Evolutionary conservation across 1,284 basidiomycete genomes (phyloP).

Genomic region (Phylloboletellus chloephorus): DNA sequence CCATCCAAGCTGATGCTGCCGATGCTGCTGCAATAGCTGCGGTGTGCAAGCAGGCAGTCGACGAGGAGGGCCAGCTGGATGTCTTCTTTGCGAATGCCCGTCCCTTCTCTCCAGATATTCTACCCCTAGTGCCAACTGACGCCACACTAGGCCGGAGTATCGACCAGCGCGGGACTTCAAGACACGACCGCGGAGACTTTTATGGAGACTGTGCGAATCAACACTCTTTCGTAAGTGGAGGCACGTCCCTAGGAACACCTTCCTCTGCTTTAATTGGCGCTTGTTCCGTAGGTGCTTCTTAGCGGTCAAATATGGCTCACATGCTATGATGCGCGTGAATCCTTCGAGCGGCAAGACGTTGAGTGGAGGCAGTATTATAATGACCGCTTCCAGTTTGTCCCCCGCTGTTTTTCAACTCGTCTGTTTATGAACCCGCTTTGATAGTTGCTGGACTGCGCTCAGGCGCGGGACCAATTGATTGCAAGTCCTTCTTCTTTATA

Average conservation of each 20-base stretch:
- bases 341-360: slow-evolving; percentile 59
- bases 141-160: slow-evolving; percentile 57
- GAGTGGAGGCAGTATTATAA: slow-evolving; percentile 78
- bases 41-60: slow-evolving; percentile 67
- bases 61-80: slow-evolving; percentile 82
- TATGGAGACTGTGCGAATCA: slow-evolving; percentile 75
- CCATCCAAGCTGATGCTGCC: slow-evolving; percentile 76
- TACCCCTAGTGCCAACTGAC: slow-evolving; percentile 8
- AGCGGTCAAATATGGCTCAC: slow-evolving; percentile 83
- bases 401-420: slow-evolving; percentile 2
- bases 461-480: slow-evolving; percentile 83
- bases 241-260: neutral
- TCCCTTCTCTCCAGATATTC: slow-evolving; percentile 5
- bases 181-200: slow-evolving; percentile 64
- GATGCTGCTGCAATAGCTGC: slow-evolving; percentile 67
- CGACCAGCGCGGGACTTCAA: slow-evolving; percentile 42
- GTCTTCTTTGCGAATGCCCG: slow-evolving; percentile 92
- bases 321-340: slow-evolving; percentile 71
- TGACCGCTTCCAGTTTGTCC: slow-evolving; percentile 78
- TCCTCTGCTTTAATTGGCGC: slow-evolving; percentile 5
- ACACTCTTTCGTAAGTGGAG: slow-evolving; percentile 67
- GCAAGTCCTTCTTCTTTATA: slow-evolving; percentile 40
- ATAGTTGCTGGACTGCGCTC: slow-evolving; percentile 80
- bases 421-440: slow-evolving; percentile 5
- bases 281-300: slow-evolving; percentile 66